These are phyloP conservation scores for Choiromyces venosus DNA, from an alignment of 495 filamentous ascomycete genomes.

Conservation along the genomic window DNA sequence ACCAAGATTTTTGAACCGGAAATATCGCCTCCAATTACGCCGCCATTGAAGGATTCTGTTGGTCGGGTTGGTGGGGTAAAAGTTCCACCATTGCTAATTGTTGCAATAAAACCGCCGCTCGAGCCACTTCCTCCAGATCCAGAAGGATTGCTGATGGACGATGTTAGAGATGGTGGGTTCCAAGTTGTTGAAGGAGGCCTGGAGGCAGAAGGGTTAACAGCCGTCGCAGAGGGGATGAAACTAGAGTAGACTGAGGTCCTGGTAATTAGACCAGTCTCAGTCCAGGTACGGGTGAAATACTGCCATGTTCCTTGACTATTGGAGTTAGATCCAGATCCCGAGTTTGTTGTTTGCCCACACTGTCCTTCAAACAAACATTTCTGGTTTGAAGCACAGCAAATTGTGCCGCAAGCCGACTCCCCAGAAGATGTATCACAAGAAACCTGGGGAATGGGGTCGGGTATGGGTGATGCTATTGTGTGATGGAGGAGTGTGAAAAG, in stretches of 20 bases:
- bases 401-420: conserved; percentile 14
- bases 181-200: conserved; percentile 20
- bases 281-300: conserved; percentile 23
- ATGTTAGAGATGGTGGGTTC: conserved; percentile 15
- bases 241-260: conserved; percentile 25
- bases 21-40: conserved; percentile 32
- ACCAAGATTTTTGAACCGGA: conserved; percentile 35
- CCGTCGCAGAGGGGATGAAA: conserved; percentile 10
- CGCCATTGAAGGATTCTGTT: conserved; percentile 33
- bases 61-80: conserved; percentile 31
- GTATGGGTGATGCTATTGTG: conserved; percentile 28
- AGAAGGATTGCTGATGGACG: conserved; percentile 16
- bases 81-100: conserved; percentile 11
- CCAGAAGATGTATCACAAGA: conserved; percentile 3
- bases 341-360: conserved; percentile 1
- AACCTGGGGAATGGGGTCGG: conserved; percentile 15
- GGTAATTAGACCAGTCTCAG: conserved; percentile 21
- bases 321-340: not conserved
- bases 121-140: conserved; percentile 1
- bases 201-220: conserved; percentile 22
- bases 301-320: conserved; percentile 14
- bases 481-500: conserved; percentile 33
- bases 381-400: conserved; percentile 19
- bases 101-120: conserved; percentile 9
- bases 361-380: conserved; percentile 19